phyloP scores from a whole-genome alignment of 192 early-diverging fungal species.

The Coemansia sp. region DNA sequence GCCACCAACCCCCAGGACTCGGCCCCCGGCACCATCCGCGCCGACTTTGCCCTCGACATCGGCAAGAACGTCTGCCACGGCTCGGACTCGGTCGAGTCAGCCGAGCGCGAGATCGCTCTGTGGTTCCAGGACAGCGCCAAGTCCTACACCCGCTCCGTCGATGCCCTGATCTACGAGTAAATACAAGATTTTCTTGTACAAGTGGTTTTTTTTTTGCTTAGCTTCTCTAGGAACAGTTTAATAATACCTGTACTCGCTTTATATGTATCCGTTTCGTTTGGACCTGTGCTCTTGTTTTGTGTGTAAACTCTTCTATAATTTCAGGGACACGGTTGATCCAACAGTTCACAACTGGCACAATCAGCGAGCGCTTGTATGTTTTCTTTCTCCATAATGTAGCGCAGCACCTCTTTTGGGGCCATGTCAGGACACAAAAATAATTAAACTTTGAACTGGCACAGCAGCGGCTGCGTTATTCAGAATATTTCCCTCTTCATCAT shows the following conservation, averaged over 20 bases:
- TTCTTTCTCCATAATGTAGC: not conserved
- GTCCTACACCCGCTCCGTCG: conserved; percentile 61
- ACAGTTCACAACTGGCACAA: too few relatives aligned
- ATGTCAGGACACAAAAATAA: not conserved
- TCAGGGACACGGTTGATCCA: too few relatives aligned
- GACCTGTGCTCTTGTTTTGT: too few relatives aligned
- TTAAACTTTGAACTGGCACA: not conserved
- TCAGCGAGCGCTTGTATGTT: not conserved
- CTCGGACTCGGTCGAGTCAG: conserved; percentile 83
- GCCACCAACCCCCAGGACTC: conserved; percentile 91
- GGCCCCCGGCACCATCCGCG: conserved; percentile 92
- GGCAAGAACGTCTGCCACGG: conserved; percentile 92
- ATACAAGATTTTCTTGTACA: not conserved
- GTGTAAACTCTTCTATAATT: too few relatives aligned
- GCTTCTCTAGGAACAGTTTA: too few relatives aligned
- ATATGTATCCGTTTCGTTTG: too few relatives aligned
- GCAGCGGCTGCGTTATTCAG: not conserved
- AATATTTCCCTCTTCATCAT: too few relatives aligned
- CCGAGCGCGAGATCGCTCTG: conserved; percentile 84
- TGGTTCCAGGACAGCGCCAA: conserved; percentile 77
- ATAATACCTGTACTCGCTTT: too few relatives aligned
- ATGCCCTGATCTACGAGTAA: conserved; percentile 78
- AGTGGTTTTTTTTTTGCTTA: not conserved
- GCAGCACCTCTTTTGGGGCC: not conserved
- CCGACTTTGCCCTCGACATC: conserved; percentile 86